Conservation (phyloP, 768 basidiomycete species). For the Pleurotus pulmonarius region DNA sequence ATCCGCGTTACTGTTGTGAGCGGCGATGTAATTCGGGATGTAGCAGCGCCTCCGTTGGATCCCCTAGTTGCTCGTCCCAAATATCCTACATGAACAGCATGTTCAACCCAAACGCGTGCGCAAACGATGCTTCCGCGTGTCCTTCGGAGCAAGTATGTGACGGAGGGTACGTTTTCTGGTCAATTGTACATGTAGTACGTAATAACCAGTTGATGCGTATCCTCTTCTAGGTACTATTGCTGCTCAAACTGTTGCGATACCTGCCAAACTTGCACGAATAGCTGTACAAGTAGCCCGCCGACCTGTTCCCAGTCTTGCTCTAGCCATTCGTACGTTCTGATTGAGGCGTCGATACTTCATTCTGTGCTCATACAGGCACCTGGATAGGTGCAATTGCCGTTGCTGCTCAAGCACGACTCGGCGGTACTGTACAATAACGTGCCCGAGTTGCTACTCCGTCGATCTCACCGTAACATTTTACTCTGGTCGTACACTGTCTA, state of each 20-base stretch:
- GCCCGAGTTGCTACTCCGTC: conserved; percentile 15
- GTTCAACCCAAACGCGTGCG: conserved; percentile 11
- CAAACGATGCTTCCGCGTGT: conserved; percentile 8
- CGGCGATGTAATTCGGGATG: conserved; percentile 9
- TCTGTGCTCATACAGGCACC: not conserved
- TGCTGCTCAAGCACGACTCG: conserved; percentile 11
- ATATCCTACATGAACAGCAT: conserved; percentile 12
- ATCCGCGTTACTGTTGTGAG: conserved; percentile 14
- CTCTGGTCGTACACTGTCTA: not conserved
- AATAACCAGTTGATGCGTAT: not conserved
- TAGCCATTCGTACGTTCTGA: conserved; percentile 1
- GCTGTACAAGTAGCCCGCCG: conserved; percentile 7
- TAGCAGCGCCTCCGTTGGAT: conserved; percentile 6
- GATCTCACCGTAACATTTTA: conserved; percentile 8
- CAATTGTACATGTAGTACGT: too few species aligned
- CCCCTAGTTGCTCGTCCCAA: conserved; percentile 7
- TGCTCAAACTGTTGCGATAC: conserved; percentile 13
- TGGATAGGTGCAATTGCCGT: conserved; percentile 12
- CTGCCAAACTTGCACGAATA: conserved; percentile 11
- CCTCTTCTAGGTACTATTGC: conserved; percentile 10
- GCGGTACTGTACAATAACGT: conserved; percentile 10
- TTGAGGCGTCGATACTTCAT: not conserved
- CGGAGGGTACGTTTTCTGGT: conserved; percentile 11
- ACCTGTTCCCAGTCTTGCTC: conserved; percentile 10
- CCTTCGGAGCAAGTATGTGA: conserved; percentile 13